Percentiles rank a stretch among this genome's conserved stretches.
Conservation (phyloP, 345 rosid genomes). For the Carallia brachiata region DNA sequence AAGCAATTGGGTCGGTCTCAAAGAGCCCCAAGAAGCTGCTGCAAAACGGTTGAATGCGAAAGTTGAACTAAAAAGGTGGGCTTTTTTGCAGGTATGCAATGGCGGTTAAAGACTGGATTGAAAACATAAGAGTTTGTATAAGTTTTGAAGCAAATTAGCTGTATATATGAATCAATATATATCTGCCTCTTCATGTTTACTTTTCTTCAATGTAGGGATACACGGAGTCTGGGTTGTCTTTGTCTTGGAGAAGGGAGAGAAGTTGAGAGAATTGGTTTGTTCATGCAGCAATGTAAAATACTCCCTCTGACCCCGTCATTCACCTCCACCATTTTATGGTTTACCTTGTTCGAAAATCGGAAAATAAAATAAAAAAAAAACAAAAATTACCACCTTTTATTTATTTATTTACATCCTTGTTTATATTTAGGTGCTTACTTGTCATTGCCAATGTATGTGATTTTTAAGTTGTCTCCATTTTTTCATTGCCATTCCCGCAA, state of each 20-base stretch:
- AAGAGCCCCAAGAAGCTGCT: not conserved
- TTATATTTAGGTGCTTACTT: too few relatives aligned
- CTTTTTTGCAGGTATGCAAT: slow-evolving; percentile 2
- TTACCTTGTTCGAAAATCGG: not conserved
- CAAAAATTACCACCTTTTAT: too few relatives aligned
- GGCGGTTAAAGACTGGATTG: slow-evolving; percentile 10
- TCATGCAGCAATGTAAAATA: not conserved
- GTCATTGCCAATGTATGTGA: too few relatives aligned
- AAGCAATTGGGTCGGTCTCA: not conserved
- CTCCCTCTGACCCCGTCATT: not conserved
- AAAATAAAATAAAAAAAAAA: too few relatives aligned
- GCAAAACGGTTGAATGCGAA: not conserved
- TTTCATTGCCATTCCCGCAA: too few relatives aligned
- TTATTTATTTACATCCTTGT: too few relatives aligned
- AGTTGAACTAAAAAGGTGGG: not conserved
- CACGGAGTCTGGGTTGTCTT: too few relatives aligned
- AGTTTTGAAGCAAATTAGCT: slow-evolving; percentile 5
- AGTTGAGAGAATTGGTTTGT: not conserved
- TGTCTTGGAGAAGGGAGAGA: not conserved
- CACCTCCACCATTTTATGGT: not conserved
- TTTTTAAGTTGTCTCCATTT: too few relatives aligned
- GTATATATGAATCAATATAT: not conserved
- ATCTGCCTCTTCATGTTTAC: not conserved
- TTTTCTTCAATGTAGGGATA: not conserved
- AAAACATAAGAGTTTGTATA: not conserved